phyloP scores from a whole-genome alignment of 768 basidiomycete species.

The Gymnopilus junonius region DNA sequence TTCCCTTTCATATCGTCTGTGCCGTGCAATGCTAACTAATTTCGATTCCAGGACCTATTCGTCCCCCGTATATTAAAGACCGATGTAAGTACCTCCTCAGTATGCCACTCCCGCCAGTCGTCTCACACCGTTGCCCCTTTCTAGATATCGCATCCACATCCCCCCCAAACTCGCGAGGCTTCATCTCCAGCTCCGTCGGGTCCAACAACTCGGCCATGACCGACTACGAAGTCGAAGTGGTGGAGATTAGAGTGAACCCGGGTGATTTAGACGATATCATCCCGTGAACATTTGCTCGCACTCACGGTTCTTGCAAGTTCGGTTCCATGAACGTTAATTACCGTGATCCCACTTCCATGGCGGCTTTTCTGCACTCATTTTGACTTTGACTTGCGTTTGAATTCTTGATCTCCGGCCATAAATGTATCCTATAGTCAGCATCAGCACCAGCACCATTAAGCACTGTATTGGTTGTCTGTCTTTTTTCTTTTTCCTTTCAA shows the following conservation, averaged over 20 bases:
- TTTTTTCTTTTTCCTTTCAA: not conserved
- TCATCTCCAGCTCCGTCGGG: constrained; percentile 69
- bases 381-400: not conserved
- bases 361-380: too few species aligned
- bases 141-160: constrained; percentile 84
- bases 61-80: constrained; percentile 91
- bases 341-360: too few species aligned
- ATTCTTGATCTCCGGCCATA: not conserved
- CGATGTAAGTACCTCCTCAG: constrained; percentile 63
- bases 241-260: constrained; percentile 83
- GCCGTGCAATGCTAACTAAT: not conserved
- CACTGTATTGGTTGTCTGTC: not conserved
- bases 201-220: constrained; percentile 68
- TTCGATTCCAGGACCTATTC: constrained; percentile 67
- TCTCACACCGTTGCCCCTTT: constrained; percentile 3
- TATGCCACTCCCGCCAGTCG: constrained; percentile 19
- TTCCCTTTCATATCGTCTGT: not conserved
- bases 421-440: not conserved
- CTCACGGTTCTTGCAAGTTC: too few species aligned
- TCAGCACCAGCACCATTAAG: not conserved
- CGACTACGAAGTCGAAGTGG: constrained; percentile 86
- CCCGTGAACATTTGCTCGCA: constrained; percentile 41
- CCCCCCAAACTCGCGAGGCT: constrained; percentile 69
- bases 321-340: too few species aligned
- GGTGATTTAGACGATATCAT: constrained; percentile 80